Conservation (phyloP, 495 filamentous ascomycete species). For the Trichoderma asperelloides region DNA sequence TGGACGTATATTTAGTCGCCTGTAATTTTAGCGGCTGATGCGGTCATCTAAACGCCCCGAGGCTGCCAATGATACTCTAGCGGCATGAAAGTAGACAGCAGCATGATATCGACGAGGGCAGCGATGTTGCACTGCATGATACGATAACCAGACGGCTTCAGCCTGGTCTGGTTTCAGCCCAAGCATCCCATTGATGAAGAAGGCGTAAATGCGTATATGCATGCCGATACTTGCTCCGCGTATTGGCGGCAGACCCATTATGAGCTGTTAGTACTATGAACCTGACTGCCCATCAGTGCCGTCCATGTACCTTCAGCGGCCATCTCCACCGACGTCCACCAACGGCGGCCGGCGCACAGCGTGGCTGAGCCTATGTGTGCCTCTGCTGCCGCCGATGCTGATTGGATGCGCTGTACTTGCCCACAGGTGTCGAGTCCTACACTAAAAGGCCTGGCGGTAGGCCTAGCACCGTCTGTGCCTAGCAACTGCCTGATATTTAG, state of each 20-base stretch:
- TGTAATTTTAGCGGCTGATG: not conserved
- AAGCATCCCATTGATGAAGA: too few relatives aligned
- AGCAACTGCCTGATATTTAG: not conserved
- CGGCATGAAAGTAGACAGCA: too few relatives aligned
- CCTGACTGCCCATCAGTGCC: not conserved
- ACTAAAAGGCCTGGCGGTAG: not conserved
- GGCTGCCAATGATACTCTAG: too few relatives aligned
- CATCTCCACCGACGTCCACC: slow-evolving; percentile 2
- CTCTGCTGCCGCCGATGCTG: not conserved
- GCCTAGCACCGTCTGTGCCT: not conserved
- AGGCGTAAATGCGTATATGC: too few relatives aligned
- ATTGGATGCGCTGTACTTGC: not conserved
- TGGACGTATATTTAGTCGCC: not conserved
- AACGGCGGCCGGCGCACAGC: slow-evolving; percentile 1
- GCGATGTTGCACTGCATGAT: too few relatives aligned
- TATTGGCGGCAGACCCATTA: too few relatives aligned
- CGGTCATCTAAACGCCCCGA: too few relatives aligned
- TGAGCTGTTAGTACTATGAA: too few relatives aligned
- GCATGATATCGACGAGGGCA: too few relatives aligned
- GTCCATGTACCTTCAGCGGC: not conserved
- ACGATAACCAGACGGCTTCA: too few relatives aligned
- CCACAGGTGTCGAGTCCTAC: not conserved
- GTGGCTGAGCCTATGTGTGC: not conserved
- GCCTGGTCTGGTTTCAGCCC: too few relatives aligned
- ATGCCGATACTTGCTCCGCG: too few relatives aligned